Evolutionary conservation across 768 basidiomycete species (phyloP), one percentile per base, ranked within the genome.

Genomic region (Lanmaoa pseudosensibilis): DNA sequence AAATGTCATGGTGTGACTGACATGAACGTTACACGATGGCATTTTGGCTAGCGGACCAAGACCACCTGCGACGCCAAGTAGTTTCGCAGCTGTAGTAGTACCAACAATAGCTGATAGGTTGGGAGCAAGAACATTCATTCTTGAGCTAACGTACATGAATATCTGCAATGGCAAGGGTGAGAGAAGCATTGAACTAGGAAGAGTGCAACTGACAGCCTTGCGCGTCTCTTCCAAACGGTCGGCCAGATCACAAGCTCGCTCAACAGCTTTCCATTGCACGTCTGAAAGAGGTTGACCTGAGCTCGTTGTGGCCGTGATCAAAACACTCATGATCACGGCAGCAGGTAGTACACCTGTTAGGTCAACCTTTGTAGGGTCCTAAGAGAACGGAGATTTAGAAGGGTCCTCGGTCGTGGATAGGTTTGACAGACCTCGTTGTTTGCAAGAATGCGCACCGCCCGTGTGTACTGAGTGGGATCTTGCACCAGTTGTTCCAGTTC

Each of bases 91-190:
- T 80, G 94, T 96, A 65, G 91, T 94, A 56, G 97, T 97, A 74
- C 97, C 96, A 77, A 98, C 92, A 75, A 99, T 97, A 74, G 92
- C 89, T 67, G 94, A 96, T 70, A 99, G 85, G 74, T 99, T 99
- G 68, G 97, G 97, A 64, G 97, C 96, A 69, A 99, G 88, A 55
- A 94, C 84, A 77, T 93, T 92, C 93, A 99, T 98, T 78, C 97
- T 85, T 66, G 93, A 96, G 80, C 95, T 96, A 73, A 99, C 97
- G 83, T 98, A 99, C 80, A 91, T 88, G 77, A 98, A 96, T 66
- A 98, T 99, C 90, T 95, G 67, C 2, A 54, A 44, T 6, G 38
- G 33, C 48, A 38, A n/a, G 3, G 19, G 49, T 44, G 36, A 53
- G 59, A 39, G 38, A 61, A 43, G 47, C 8, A 18, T 40, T 48